A percentile compares a stretch with the other conserved stretches of the same genome.
phyloP scores from a whole-genome alignment of 2,329 filamentous ascomycete species.

The Fusarium lateritium region DNA sequence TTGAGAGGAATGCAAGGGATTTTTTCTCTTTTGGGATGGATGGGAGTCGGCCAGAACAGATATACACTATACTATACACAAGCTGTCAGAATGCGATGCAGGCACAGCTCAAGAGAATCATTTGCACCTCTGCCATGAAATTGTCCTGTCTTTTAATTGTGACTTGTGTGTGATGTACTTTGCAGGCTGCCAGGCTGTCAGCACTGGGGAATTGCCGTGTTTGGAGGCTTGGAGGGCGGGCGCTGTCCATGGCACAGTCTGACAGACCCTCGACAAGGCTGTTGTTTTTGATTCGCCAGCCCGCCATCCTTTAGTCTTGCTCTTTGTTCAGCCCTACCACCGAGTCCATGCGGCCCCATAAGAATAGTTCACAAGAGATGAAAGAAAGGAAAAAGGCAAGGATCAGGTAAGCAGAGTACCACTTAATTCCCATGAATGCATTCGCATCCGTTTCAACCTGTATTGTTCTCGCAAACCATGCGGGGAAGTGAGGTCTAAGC shows the following conservation, averaged over 20 bases:
- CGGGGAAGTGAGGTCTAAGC: neutral
- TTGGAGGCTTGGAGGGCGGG: neutral
- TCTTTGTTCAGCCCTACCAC: slow-evolving; percentile 15
- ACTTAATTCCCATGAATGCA: neutral
- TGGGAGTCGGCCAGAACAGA: slow-evolving; percentile 38
- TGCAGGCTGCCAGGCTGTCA: neutral
- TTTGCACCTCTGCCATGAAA: slow-evolving; percentile 26
- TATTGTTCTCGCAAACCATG: neutral
- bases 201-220: neutral
- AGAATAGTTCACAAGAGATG: neutral
- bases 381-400: neutral
- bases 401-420: neutral
- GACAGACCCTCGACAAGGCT: neutral
- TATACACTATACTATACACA: slow-evolving; percentile 51
- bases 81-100: slow-evolving; percentile 49
- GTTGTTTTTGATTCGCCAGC: slow-evolving; percentile 3
- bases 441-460: neutral
- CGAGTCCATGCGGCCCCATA: neutral
- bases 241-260: neutral
- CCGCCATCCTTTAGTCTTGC: slow-evolving; percentile 6
- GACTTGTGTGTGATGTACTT: neutral
- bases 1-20: slow-evolving; percentile 39
- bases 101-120: slow-evolving; percentile 46
- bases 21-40: slow-evolving; percentile 10
- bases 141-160: neutral